Base-by-base conservation (phyloP, 1,284 basidiomycete species). In the Naganishia cerealis region DNA sequence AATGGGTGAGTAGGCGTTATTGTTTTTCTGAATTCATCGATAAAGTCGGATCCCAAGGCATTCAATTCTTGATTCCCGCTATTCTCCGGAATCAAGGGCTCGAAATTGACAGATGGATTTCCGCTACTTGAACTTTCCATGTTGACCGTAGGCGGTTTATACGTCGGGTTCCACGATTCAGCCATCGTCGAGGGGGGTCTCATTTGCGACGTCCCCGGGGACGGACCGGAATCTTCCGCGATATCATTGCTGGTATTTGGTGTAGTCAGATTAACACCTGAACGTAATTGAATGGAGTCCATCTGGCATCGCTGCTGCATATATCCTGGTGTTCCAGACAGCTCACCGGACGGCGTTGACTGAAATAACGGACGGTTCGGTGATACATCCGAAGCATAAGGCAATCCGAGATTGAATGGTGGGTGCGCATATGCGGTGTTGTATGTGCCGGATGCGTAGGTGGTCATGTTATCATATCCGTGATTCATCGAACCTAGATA, bases 271-370 rank as follows among this genome's bases (percentile, higher is more conserved):
- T 58, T 55, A 26, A 58, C 33, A 18, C 43, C 65, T 57, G 57
- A 56, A 21, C 40, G 36, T 12, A 33, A 26, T 36, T 55, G 46
- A 8, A 38, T 52, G 8, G 50, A 40, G 15, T 61, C 68, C 15
- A 65, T 59, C 3, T 68, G 54, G 15, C 66, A 57, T 12, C 48
- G 57, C 10, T 69, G 61, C 16, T 72, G 70, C 54, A 70, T 67
- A 18, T 39, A 53, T 53, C 70, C 68, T 40, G 63, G 54, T 33
- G 53, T 38, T 24, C 26, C 33, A 12, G 63, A 57, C 42, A 48
- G 15, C 16, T 46, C 42, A 13, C 29, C 54, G n/a, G 54, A 40
- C 2, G 61, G 33, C 46, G 42, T 43, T 56, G 54, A 40, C 33
- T 56, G 54, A 36, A 40, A 36, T 15, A 15, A 3, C 33, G 42